Evolutionary conservation across 1,139 yeast genomes (phyloP).

Genomic region (Sugiyamaella japonica): DNA sequence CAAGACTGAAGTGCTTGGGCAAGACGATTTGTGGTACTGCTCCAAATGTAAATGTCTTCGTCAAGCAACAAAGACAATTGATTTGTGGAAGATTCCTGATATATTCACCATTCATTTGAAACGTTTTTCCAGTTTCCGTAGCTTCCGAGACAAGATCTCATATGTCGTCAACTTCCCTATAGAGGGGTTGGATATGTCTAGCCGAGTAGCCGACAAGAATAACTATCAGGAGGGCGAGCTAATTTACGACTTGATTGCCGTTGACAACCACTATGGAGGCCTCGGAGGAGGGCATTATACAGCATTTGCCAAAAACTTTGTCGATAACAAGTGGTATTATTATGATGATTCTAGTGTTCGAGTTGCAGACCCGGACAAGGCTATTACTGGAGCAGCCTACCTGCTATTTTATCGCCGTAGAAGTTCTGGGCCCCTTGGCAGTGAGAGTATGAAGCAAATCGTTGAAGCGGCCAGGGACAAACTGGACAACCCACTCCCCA

Average conservation of each 20-base stretch:
- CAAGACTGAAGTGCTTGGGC: conserved; percentile 80
- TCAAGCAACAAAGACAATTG: conserved; percentile 88
- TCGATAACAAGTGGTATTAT: conserved; percentile 82
- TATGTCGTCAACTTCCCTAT: conserved; percentile 86
- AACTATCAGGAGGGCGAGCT: conserved; percentile 40
- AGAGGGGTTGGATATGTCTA: conserved; percentile 70
- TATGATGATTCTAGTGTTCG: conserved; percentile 84
- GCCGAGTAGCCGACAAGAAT: conserved; percentile 48
- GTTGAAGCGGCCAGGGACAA: conserved; percentile 32
- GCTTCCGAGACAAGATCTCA: conserved; percentile 87
- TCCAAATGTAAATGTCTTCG: conserved; percentile 85
- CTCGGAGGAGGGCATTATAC: conserved; percentile 98
- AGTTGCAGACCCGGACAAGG: conserved; percentile 50
- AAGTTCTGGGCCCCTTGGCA: conserved; percentile 38
- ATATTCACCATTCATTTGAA: conserved; percentile 85
- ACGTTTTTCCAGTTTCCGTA: conserved; percentile 81
- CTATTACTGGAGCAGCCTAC: conserved; percentile 82
- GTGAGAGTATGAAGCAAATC: conserved; percentile 36
- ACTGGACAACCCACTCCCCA: conserved; percentile 7
- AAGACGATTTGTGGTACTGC: conserved; percentile 93
- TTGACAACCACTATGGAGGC: conserved; percentile 95
- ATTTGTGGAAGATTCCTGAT: conserved; percentile 91
- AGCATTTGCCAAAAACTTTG: conserved; percentile 77
- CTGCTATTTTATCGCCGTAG: conserved; percentile 78
- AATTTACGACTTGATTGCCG: conserved; percentile 84